phyloP scores from a whole-genome alignment of 2,329 filamentous ascomycete species.

The Cryoendolithus antarcticus region DNA sequence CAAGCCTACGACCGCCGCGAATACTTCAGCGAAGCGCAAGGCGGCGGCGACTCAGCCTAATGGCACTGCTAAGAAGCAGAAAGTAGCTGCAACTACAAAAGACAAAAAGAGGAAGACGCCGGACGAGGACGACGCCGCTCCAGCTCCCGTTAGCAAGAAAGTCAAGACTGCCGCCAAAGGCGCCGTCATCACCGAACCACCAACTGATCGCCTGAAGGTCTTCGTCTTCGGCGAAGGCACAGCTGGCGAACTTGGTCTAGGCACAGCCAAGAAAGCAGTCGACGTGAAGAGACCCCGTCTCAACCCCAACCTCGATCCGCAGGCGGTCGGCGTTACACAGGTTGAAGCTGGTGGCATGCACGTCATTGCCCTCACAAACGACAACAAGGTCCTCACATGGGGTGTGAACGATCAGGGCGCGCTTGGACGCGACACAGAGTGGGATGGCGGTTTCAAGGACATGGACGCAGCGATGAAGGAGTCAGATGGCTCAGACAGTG shows the following conservation, averaged over 20 bases:
- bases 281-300: constrained; percentile 65
- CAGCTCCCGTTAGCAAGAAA: constrained; percentile 19
- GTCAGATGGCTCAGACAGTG: constrained; percentile 42
- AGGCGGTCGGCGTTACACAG: constrained; percentile 56
- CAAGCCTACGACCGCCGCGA: constrained; percentile 3
- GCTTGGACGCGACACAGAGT: constrained; percentile 60
- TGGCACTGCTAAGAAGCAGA: constrained; percentile 5
- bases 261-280: constrained; percentile 50
- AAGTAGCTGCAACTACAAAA: constrained; percentile 8
- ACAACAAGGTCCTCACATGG: constrained; percentile 76
- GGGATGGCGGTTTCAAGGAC: constrained; percentile 50
- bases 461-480: constrained; percentile 36
- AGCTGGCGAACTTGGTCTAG: constrained; percentile 72
- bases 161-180: constrained; percentile 17
- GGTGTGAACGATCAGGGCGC: constrained; percentile 79
- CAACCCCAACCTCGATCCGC: constrained; percentile 47
- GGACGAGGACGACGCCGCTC: constrained; percentile 11
- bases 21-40: constrained; percentile 7
- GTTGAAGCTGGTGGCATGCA: constrained; percentile 76
- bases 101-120: constrained; percentile 17
- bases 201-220: constrained; percentile 53
- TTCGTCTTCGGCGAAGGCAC: constrained; percentile 72
- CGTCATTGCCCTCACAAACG: constrained; percentile 59
- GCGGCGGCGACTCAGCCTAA: too few relatives aligned
- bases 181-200: constrained; percentile 49